These are phyloP conservation scores for Monsonia emarginata DNA, from an alignment of 441 rosid genomes.

Conservation along the genomic window DNA sequence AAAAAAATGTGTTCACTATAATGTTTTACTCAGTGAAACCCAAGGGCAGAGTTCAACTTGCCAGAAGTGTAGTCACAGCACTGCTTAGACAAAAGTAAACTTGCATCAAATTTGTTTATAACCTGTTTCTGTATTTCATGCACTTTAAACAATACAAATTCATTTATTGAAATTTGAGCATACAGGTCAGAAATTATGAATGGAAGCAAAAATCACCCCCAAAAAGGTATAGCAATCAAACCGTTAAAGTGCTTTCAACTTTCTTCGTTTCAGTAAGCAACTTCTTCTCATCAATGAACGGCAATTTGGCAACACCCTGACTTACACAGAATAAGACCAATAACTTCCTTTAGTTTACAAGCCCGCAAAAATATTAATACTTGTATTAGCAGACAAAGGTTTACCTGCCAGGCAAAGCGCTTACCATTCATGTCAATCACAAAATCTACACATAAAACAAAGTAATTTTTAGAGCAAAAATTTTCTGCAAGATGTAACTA, in stretches of 20 bases:
- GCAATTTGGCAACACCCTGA: constrained; percentile 89
- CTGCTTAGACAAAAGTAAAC: neutral
- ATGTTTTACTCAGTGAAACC: neutral
- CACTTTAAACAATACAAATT: neutral
- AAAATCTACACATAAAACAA: constrained; percentile 49
- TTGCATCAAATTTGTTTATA: neutral
- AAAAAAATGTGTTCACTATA: neutral
- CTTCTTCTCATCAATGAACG: constrained; percentile 76
- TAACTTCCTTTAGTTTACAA: constrained; percentile 13
- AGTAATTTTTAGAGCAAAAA: constrained; percentile 12
- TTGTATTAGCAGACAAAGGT: constrained; percentile 10
- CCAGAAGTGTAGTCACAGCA: too few relatives aligned
- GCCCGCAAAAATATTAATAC: neutral
- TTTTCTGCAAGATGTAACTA: constrained; percentile 10
- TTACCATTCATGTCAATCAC: constrained; percentile 96
- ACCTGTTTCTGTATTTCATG: neutral
- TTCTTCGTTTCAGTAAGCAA: constrained; percentile 72
- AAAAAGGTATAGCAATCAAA: constrained; percentile 20
- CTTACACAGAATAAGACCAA: constrained; percentile 21
- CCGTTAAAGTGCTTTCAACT: constrained; percentile 75
- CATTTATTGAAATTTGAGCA: constrained; percentile 7
- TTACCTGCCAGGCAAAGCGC: constrained; percentile 94
- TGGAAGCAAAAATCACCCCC: constrained; percentile 11
- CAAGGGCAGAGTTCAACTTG: neutral
- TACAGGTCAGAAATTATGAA: constrained; percentile 2